Conservation (phyloP, 306 rosid genomes). For the Malus sylvestris region DNA sequence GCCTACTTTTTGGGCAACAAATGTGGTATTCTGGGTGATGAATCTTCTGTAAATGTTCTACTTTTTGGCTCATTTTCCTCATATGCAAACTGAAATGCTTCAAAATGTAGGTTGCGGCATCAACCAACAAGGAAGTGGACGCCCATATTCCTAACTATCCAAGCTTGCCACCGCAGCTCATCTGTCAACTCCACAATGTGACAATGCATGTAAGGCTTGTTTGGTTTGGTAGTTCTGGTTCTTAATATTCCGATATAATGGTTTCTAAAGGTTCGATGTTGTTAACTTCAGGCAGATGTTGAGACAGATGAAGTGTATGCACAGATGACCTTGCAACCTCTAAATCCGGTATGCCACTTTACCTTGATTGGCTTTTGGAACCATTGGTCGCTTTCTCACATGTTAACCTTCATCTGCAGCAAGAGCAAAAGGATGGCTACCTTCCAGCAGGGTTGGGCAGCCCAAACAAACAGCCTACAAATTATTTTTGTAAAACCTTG, state of each 20-base stretch:
- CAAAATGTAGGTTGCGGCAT: constrained; percentile 67
- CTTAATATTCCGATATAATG: not conserved
- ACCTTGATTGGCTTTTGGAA: constrained; percentile 7
- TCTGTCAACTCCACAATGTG: constrained; percentile 93
- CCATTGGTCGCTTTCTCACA: not conserved
- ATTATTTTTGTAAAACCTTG: constrained; percentile 90
- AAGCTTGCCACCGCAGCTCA: constrained; percentile 89
- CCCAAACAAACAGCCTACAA: constrained; percentile 91
- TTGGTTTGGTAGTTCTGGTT: constrained; percentile 3
- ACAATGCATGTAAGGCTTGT: constrained; percentile 81
- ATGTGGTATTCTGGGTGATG: not conserved
- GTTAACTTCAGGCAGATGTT: constrained; percentile 66
- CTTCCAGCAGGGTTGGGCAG: constrained; percentile 82
- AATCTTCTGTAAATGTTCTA: not conserved
- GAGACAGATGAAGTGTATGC: constrained; percentile 94
- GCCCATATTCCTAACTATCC: constrained; percentile 87
- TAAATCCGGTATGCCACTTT: constrained; percentile 54
- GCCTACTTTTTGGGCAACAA: not conserved
- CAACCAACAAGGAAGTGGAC: constrained; percentile 93
- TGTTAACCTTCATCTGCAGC: constrained; percentile 37
- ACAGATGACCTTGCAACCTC: constrained; percentile 93
- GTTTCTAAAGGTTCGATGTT: constrained; percentile 10
- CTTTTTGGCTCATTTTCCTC: not conserved
- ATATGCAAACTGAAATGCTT: not conserved
- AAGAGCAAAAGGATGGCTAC: constrained; percentile 94